Percentiles rank a stretch among this genome's conserved stretches.
Conservation (phyloP, 2,329 filamentous ascomycete species). For the Drechslerella stenobrocha region DNA sequence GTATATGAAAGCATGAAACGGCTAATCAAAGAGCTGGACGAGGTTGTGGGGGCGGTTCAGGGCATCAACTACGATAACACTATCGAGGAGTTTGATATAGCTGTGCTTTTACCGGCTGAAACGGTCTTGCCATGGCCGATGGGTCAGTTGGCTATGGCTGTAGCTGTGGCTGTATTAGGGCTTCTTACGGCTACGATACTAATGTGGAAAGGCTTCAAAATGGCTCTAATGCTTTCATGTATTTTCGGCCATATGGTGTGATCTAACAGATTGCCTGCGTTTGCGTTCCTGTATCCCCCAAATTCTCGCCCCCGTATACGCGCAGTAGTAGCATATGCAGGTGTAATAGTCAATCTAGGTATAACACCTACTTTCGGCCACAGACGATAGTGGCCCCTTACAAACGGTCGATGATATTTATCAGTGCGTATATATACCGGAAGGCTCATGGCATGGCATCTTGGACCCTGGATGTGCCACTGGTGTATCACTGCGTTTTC, state of each 20-base stretch:
- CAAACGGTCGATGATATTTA: too few relatives aligned
- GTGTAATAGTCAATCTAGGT: too few relatives aligned
- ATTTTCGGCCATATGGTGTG: slow-evolving; percentile 1
- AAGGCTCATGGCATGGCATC: too few relatives aligned
- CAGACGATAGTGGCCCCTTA: too few relatives aligned
- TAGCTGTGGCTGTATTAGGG: not conserved
- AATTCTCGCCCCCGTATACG: too few relatives aligned
- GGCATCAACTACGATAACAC: slow-evolving; percentile 12
- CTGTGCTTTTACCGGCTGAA: not conserved
- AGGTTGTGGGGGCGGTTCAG: slow-evolving; percentile 4
- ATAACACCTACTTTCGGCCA: too few relatives aligned
- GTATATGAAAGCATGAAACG: slow-evolving; percentile 27
- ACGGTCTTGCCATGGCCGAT: slow-evolving; percentile 16
- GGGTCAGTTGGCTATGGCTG: slow-evolving; percentile 6
- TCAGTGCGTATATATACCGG: too few relatives aligned
- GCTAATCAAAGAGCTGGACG: slow-evolving; percentile 16
- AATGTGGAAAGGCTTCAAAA: slow-evolving; percentile 14
- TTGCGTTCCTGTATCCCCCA: not conserved
- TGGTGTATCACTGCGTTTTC: too few relatives aligned
- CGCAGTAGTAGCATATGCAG: too few relatives aligned
- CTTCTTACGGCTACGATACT: not conserved
- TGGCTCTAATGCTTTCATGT: too few relatives aligned
- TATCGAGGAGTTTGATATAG: slow-evolving; percentile 18
- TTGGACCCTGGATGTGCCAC: too few relatives aligned
- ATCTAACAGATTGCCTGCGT: not conserved